These are phyloP conservation scores for Plasmodium gaboni DNA, from an alignment of 169 alveolate genomes.

Conservation along the genomic window DNA sequence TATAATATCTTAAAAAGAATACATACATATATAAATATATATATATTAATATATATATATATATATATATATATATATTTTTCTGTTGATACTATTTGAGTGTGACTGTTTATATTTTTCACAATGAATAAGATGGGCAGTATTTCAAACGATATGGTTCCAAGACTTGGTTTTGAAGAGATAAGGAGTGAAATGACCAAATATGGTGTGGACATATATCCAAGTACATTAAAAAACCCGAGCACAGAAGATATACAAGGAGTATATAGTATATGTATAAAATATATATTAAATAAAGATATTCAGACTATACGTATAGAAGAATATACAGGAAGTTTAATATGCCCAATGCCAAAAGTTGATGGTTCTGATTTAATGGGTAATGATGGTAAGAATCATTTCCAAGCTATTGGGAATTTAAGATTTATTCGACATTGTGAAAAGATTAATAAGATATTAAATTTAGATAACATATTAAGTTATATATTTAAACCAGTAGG, in stretches of 20 bases:
- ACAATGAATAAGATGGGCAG: no score
- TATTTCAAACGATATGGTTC: constrained; percentile 30
- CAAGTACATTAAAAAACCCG: constrained; percentile 53
- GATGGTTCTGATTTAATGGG: constrained; percentile 66
- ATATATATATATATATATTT: no score
- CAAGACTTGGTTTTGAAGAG: constrained; percentile 51
- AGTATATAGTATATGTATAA: constrained; percentile 73
- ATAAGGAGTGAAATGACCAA: constrained; percentile 64
- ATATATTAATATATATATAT: no score
- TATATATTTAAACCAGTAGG: constrained; percentile 70
- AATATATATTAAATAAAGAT: constrained; percentile 72
- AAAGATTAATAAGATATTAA: constrained; percentile 39
- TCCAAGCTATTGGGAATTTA: constrained; percentile 75
- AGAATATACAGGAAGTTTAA: constrained; percentile 72
- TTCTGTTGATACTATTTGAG: background rate
- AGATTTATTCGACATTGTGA: constrained; percentile 73
- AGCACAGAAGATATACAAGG: constrained; percentile 76
- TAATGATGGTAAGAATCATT: constrained; percentile 73
- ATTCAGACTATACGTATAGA: constrained; percentile 71
- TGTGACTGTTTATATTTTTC: no score
- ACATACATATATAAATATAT: no score
- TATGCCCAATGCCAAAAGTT: constrained; percentile 69
- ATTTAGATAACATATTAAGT: constrained; percentile 55
- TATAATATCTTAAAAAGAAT: no score
- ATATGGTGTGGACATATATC: constrained; percentile 70